These are phyloP conservation scores for Aspergillus calidoustus DNA, from an alignment of 2,329 filamentous ascomycete genomes.

Conservation along the genomic window DNA sequence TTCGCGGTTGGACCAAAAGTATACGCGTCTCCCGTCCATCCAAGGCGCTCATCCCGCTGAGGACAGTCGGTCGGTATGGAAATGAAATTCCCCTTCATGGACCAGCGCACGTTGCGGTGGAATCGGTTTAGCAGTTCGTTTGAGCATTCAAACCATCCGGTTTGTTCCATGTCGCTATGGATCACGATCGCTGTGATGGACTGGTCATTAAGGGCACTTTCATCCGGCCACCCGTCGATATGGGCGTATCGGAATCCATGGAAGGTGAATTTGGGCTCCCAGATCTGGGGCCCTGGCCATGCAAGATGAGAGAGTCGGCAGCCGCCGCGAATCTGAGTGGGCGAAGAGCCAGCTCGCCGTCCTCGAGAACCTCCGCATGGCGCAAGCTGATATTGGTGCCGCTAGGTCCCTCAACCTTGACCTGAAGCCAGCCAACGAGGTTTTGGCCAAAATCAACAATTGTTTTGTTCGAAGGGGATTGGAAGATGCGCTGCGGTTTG, in stretches of 20 bases:
- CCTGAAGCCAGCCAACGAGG: too few relatives aligned
- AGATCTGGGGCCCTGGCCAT: constrained; percentile 35
- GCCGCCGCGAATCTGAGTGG: constrained; percentile 52
- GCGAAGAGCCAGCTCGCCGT: constrained; percentile 47
- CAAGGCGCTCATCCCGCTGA: constrained; percentile 59
- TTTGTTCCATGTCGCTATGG: too few relatives aligned
- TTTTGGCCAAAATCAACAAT: too few relatives aligned
- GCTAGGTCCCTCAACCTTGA: too few relatives aligned
- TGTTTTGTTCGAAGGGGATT: too few relatives aligned
- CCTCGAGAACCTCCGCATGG: constrained; percentile 62
- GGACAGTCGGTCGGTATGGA: constrained; percentile 63
- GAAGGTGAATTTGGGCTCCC: constrained; percentile 57
- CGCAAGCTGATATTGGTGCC: constrained; percentile 37
- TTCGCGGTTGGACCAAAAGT: constrained; percentile 57
- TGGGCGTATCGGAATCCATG: constrained; percentile 60
- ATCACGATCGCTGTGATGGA: constrained; percentile 46
- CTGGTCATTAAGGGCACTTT: too few relatives aligned
- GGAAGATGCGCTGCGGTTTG: too few relatives aligned
- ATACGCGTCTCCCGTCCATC: constrained; percentile 59
- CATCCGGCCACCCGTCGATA: constrained; percentile 16
- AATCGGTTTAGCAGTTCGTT: constrained; percentile 56
- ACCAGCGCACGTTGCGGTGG: constrained; percentile 60
- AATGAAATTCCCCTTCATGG: constrained; percentile 63
- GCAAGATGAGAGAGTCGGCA: constrained; percentile 45
- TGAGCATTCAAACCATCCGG: too few relatives aligned